These are phyloP conservation scores for Tolypocladium endophyticum DNA, from an alignment of 2,329 filamentous ascomycete genomes.

Conservation along the genomic window DNA sequence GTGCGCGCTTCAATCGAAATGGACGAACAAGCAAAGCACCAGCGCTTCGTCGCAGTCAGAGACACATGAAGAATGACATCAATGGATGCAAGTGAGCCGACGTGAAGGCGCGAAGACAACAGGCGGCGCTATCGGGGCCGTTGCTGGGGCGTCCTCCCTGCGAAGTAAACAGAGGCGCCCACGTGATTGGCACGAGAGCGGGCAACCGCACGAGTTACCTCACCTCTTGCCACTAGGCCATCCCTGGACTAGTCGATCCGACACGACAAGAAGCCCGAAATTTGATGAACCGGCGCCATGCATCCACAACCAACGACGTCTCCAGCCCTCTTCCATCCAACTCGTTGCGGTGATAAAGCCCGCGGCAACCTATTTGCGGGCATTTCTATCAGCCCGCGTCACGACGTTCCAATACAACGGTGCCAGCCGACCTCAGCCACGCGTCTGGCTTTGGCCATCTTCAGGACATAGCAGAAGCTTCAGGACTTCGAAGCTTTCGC, in stretches of 20 bases:
- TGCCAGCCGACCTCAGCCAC: background rate
- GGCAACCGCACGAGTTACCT: background rate
- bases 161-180: constrained; percentile 18
- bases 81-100: constrained; percentile 5
- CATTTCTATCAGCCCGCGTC: background rate
- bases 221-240: background rate
- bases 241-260: background rate
- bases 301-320: background rate
- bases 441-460: background rate
- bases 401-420: background rate
- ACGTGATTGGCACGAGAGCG: constrained; percentile 8
- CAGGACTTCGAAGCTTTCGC: background rate
- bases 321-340: background rate
- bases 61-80: constrained; percentile 14
- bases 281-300: background rate
- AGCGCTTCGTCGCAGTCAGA: constrained; percentile 11
- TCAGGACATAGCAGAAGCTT: background rate
- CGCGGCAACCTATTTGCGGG: background rate
- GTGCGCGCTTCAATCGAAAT: constrained; percentile 1
- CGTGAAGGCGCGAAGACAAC: constrained; percentile 1
- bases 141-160: constrained; percentile 15
- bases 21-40: constrained; percentile 12
- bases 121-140: constrained; percentile 1
- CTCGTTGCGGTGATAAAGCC: background rate
- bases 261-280: background rate